A percentile compares a stretch with the other conserved stretches of the same genome.
Evolutionary conservation across 352 stramenopile species (phyloP).

Genomic region (Phytopythium oedochilum): DNA sequence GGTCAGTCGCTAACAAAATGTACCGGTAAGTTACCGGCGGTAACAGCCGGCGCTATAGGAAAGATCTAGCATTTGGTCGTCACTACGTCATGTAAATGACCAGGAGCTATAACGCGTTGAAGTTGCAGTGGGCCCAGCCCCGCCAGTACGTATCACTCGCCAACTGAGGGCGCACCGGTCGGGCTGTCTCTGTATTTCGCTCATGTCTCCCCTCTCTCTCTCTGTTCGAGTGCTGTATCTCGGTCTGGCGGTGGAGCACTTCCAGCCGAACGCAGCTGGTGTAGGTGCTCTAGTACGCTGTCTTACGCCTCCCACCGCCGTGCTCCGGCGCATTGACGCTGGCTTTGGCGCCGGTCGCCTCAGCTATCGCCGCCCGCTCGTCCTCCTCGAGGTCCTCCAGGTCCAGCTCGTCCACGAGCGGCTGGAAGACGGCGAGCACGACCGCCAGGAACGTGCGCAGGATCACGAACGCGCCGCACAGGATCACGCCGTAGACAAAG

Average conservation of each 20-base stretch:
- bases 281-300: background rate
- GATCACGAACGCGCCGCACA: conserved; percentile 81
- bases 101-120: too few relatives aligned
- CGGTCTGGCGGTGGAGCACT: background rate
- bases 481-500: conserved; percentile 75
- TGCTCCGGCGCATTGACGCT: background rate
- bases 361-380: conserved; percentile 1
- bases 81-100: too few relatives aligned
- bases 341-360: background rate
- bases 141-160: too few relatives aligned
- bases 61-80: too few relatives aligned
- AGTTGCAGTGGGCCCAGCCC: too few relatives aligned
- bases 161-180: too few relatives aligned
- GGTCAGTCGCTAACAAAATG: too few relatives aligned
- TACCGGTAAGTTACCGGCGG: too few relatives aligned
- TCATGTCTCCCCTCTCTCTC: background rate
- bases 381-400: conserved; percentile 5
- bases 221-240: background rate
- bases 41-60: too few relatives aligned
- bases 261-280: too few relatives aligned
- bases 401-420: conserved; percentile 11
- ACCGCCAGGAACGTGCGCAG: conserved; percentile 74
- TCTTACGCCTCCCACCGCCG: background rate
- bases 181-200: background rate
- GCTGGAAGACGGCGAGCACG: conserved; percentile 60